phyloP scores from a whole-genome alignment of 208 protist genomes.

The Trypanosoma cruzi region DNA sequence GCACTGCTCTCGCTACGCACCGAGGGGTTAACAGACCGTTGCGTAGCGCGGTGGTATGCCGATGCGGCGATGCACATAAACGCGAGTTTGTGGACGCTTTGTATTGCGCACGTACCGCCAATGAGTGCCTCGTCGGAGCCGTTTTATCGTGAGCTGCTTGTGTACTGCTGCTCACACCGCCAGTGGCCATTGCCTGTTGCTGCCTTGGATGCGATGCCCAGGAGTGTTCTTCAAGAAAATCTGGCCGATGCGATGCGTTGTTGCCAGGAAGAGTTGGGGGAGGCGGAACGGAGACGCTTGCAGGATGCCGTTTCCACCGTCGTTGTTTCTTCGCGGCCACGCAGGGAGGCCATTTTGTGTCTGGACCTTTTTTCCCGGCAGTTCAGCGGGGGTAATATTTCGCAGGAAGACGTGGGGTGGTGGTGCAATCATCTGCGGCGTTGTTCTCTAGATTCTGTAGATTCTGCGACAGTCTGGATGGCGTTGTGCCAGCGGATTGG shows the following conservation, averaged over 20 bases:
- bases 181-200: not conserved
- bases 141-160: constrained; percentile 13
- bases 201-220: constrained; percentile 5
- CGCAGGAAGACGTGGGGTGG: constrained; percentile 7
- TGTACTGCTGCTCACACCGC: constrained; percentile 7
- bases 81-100: constrained; percentile 2
- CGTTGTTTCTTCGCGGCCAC: not conserved
- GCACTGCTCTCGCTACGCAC: not conserved
- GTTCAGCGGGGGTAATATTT: not conserved
- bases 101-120: not conserved
- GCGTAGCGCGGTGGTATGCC: constrained; percentile 21
- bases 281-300: not conserved
- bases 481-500: constrained; percentile 8
- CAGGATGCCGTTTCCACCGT: constrained; percentile 16
- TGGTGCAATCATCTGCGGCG: constrained; percentile 14
- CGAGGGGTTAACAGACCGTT: not conserved
- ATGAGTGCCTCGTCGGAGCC: not conserved
- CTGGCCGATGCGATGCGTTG: constrained; percentile 11
- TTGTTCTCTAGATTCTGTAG: not conserved
- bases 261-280: not conserved
- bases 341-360: constrained; percentile 9
- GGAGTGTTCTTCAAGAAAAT: not conserved
- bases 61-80: constrained; percentile 21
- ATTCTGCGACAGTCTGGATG: constrained; percentile 4
- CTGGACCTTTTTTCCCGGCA: constrained; percentile 10